Evolutionary conservation across 106 monocot genomes (phyloP).

Genomic region (Dendrobium chrysotoxum): DNA sequence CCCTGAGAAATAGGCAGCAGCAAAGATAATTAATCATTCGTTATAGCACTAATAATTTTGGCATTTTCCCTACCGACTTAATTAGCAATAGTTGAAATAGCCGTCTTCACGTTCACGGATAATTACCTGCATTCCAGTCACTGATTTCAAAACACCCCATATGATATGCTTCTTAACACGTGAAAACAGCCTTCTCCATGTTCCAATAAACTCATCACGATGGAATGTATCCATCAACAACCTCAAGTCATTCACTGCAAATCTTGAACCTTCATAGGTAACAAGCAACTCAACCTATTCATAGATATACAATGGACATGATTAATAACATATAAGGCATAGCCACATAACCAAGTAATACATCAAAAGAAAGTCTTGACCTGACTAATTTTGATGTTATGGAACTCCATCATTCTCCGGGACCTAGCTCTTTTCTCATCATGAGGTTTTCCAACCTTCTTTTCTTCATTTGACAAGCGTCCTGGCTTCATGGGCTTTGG

Average conservation of each 20-base stretch:
- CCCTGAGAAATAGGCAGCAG: conserved; percentile 35
- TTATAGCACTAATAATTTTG: background rate
- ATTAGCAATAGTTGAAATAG: background rate
- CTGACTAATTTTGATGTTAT: conserved; percentile 97
- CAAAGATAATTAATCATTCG: background rate
- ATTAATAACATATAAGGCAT: background rate
- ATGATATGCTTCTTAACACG: conserved; percentile 95
- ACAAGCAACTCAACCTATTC: conserved; percentile 85
- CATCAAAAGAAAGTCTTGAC: conserved; percentile 15
- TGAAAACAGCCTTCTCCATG: conserved; percentile 87
- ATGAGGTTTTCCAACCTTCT: conserved; percentile 58
- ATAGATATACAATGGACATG: background rate
- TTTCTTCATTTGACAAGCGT: conserved; percentile 71
- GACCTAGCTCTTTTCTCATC: conserved; percentile 77
- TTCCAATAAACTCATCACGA: conserved; percentile 87
- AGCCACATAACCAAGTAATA: background rate
- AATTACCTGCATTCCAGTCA: conserved; percentile 96
- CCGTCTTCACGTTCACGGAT: background rate
- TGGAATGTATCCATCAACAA: conserved; percentile 96
- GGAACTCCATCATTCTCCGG: conserved; percentile 87
- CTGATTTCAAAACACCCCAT: conserved; percentile 96
- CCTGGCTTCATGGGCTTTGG: conserved; percentile 41
- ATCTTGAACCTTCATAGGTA: conserved; percentile 90
- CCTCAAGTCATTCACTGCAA: conserved; percentile 84
- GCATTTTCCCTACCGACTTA: background rate